Base-by-base conservation (phyloP, 1,284 basidiomycete species). In the Grifola frondosa region DNA sequence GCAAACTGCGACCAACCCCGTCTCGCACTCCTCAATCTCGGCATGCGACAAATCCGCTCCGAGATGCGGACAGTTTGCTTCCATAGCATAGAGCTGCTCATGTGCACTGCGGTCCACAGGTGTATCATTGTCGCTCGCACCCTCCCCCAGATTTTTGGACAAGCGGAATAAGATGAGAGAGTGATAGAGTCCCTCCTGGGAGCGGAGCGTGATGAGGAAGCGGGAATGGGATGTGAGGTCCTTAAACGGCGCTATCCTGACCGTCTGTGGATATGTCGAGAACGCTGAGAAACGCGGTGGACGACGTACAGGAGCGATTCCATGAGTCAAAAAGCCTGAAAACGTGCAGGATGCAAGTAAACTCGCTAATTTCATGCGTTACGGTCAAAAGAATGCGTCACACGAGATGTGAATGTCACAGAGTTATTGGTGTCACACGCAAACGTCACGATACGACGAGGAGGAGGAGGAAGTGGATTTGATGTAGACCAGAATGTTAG, bases 21-120 rank as follows among this genome's bases (percentile, higher is more conserved):
- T 71, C 48, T 80, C 84, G 44, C 74, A 81, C 46, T 88, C 84
- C 56, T 89, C 85, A 12, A 87, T 84, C 26, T 87, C 84, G 1
- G 85, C 87, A 64, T 90, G 85, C 23, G 84, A 88, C 58, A 92
- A 74, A 38, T 91, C 88, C 5, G 88, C 89, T 2, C 88, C 89
- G 3, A 91, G 74, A 66, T 93, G 91, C 0, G 90, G 90, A 59
- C 91, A 92, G 9, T 77, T 78, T 7, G 88, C 81, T 63, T 92
- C 89, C 89, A 94, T 92, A 32, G 81, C 84, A 60, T 91, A 92
- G 8, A 89, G 69, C 57, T 88, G 53, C 23, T 56, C 48, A 11
- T 34, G 54, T 6, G 49, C 42, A 6, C 49, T 34, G 6, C 48
- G 48, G 19, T 53, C 29, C n/a, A 45, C 44, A 30, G 33, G 31